phyloP scores from a whole-genome alignment of 129 eudicot species.

The Saussurea involucrata region DNA sequence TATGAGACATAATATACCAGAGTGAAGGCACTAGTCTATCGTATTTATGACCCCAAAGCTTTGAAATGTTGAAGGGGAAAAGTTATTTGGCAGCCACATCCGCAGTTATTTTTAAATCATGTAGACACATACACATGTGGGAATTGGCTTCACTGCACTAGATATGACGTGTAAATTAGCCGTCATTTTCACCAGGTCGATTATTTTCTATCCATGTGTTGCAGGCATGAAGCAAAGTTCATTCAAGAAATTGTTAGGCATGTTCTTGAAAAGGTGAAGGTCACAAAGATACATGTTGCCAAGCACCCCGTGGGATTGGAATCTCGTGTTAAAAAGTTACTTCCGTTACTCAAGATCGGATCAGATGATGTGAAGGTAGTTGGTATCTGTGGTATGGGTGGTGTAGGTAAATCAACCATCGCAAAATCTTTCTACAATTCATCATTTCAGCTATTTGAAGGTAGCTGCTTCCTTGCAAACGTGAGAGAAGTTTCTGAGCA shows the following conservation, averaged over 20 bases:
- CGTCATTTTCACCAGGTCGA: too few relatives aligned
- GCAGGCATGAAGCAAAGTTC: constrained; percentile 27
- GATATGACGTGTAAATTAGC: too few relatives aligned
- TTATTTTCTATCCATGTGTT: neutral
- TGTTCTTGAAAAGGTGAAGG: constrained; percentile 5
- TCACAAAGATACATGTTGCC: constrained; percentile 6
- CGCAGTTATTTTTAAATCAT: too few relatives aligned
- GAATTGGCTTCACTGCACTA: too few relatives aligned
- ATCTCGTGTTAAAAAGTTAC: neutral
- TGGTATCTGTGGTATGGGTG: constrained; percentile 26
- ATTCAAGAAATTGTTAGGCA: constrained; percentile 20
- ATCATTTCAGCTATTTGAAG: constrained; percentile 5
- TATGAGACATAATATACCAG: too few relatives aligned
- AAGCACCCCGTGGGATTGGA: constrained; percentile 22
- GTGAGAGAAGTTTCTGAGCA: constrained; percentile 10
- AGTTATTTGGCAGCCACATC: too few relatives aligned
- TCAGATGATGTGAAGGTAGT: constrained; percentile 15
- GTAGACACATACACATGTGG: too few relatives aligned
- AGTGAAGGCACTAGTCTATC: too few relatives aligned
- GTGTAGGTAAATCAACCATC: constrained; percentile 17
- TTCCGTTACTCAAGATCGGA: constrained; percentile 3
- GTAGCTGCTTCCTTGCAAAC: constrained; percentile 13
- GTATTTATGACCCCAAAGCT: too few relatives aligned
- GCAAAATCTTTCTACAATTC: constrained; percentile 16
- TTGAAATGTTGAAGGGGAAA: too few relatives aligned